A percentile compares a stretch with the other conserved stretches of the same genome.
Conservation (phyloP, 768 basidiomycete species). For the Lactarius sp. region DNA sequence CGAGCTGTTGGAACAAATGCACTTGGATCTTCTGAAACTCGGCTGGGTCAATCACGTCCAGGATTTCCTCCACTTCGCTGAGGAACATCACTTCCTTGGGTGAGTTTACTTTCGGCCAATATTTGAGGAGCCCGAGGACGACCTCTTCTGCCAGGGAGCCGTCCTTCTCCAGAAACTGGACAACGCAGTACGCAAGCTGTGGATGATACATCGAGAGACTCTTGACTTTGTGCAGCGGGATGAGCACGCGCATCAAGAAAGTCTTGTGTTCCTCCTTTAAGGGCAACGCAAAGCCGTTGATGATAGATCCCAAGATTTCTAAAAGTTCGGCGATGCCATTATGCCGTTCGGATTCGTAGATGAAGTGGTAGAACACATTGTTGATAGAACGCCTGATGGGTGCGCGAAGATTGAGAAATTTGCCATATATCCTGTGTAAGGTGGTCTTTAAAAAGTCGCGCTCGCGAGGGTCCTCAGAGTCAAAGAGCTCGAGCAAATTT, state of each 20-base stretch:
- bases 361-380: constrained; percentile 98
- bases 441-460: constrained; percentile 99
- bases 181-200: constrained; percentile 98
- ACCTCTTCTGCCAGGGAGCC: constrained; percentile 90
- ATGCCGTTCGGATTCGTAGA: constrained; percentile 98
- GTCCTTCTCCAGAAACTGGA: constrained; percentile 98
- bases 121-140: constrained; percentile 91
- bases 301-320: constrained; percentile 98
- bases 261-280: constrained; percentile 99
- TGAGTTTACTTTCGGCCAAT: constrained; percentile 99
- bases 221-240: constrained; percentile 97
- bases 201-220: constrained; percentile 97
- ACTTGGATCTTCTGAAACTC: constrained; percentile 97
- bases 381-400: constrained; percentile 99
- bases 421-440: constrained; percentile 97
- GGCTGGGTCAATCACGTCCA: constrained; percentile 94
- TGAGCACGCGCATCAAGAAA: constrained; percentile 88
- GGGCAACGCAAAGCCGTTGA: constrained; percentile 97
- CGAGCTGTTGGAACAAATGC: constrained; percentile 88
- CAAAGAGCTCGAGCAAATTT: constrained; percentile 95
- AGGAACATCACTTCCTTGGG: constrained; percentile 99
- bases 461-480: constrained; percentile 97
- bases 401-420: constrained; percentile 97
- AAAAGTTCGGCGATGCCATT: constrained; percentile 98
- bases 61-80: constrained; percentile 97